Evolutionary conservation across 805 yeast species (phyloP), one percentile per base, ranked within the genome.

Genomic region (Candida methanosorbosa): DNA sequence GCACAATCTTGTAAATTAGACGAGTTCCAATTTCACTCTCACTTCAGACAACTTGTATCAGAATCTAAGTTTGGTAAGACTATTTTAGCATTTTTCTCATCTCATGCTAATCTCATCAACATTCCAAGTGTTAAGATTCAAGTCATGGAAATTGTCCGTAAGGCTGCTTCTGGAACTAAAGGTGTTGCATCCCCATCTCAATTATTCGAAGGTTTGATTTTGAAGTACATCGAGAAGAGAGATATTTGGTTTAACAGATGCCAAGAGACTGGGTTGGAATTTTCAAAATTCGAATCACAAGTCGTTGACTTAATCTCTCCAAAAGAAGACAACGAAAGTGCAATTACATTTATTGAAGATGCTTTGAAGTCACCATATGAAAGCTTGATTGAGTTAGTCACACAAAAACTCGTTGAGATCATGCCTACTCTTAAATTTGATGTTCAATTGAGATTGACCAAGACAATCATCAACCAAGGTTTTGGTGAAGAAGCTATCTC

Each of bases 71-170:
- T 70, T 29, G 80, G 79, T 13, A 69, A 72, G 37, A 59, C 80
- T 5, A 64, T 71, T 30, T 54, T 78, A 35, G 71, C 87, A 0
- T 82, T 78, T 43, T 65, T 85, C 47, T 73, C 81, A 15, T 75
- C 80, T 37, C 92, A 86, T 54, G 81, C 84, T 48, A 52, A 63
- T 26, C 44, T 60, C 8, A 59, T 68, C 18, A 57, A 72, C 8
- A 42, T 77, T 18, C 79, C 82, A 17, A 66, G 58, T 16, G 63
- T 84, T 17, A 82, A 86, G 49, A 55, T 63, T 29, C 59, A 63
- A 20, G 59, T 79, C 4, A 50, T 79, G 38, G 48, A 56, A n/a
- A 44, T 68, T 26, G 53, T 79, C n/a, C 59, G 64, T 15, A 59
- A 61, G 6, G 62, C 60, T 21, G 56, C 60, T 22, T 53, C 49